Base-by-base conservation (phyloP, 1,139 yeast species). In the Debaryomyces nepalensis region DNA sequence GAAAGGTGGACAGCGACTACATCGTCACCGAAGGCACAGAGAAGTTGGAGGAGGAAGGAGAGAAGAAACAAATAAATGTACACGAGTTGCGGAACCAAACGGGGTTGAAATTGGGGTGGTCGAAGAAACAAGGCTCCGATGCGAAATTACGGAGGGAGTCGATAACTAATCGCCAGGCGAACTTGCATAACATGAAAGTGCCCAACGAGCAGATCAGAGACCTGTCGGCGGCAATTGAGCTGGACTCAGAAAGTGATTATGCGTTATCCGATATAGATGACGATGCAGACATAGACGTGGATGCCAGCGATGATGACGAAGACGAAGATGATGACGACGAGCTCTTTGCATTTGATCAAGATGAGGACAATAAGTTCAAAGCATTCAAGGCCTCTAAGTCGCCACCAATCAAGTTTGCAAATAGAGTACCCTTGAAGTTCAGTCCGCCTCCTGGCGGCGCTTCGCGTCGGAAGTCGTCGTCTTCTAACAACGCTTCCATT, bases 171-270 rank as follows among this genome's bases (percentile, higher is more conserved):
- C 61, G 69, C 26, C 61, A 60, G 34, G 62, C 69, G 19, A 79
- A 76, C 50, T 59, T 73, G 33, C 82, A 78, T 56, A 70, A 68
- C 50, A 52, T 73, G 19, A 70, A 64, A 45, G 56, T 79, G 5
- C 84, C 84, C 43, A 56, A 52, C 39, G 77, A 71, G 46, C 50
- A 43, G 2, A 37, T 52, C 12, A 37, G 23, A 9, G 41, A 44
- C 21, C 49, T 49, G 37, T 53, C 57, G 37, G 58, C 58, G 40
- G 74, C 73, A n/a, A 64, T 70, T 33, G 69, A 65, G 27, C 66
- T 67, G 37, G 77, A 72, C 55, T 67, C 71, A 12, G 81, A 75
- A 41, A 82, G 72, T 39, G 81, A 76, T 43, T 69, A 70, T 44
- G 75, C 66, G 5, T 49, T 73, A 24, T 71, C 68, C 11, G 52